Conservation (phyloP, 495 filamentous ascomycete species). For the Aspergillus hancockii region DNA sequence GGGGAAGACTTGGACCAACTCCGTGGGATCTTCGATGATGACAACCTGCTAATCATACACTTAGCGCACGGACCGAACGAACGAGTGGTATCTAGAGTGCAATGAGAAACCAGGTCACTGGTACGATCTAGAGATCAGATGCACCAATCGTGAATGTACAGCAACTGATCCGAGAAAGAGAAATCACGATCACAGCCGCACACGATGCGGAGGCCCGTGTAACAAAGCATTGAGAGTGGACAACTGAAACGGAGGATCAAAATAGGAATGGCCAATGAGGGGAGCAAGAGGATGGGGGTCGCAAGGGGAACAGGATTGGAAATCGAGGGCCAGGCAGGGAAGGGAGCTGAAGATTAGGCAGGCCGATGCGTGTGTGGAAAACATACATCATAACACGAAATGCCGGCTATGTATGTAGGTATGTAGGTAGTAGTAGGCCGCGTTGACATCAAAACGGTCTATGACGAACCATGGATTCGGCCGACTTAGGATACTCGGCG, state of each 20-base stretch:
- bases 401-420: too few relatives aligned
- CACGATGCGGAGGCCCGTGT: background rate
- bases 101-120: background rate
- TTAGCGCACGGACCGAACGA: conserved; percentile 9
- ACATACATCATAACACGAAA: background rate
- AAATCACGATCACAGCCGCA: conserved; percentile 25
- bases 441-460: background rate
- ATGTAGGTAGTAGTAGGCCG: background rate
- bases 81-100: background rate
- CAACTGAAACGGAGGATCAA: background rate
- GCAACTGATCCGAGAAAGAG: conserved; percentile 3
- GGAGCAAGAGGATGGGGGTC: background rate
- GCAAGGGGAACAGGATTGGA: background rate
- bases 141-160: background rate
- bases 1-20: conserved; percentile 9
- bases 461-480: background rate
- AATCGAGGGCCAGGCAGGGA: background rate
- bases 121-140: conserved; percentile 8
- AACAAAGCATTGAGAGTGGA: conserved; percentile 3
- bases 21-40: conserved; percentile 8
- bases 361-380: background rate
- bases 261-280: conserved; percentile 4
- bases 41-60: conserved; percentile 10
- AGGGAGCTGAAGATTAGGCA: conserved; percentile 1
- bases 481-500: background rate